Evolutionary conservation across 306 rosid species (phyloP).

Genomic region (Boehmeria nivea): DNA sequence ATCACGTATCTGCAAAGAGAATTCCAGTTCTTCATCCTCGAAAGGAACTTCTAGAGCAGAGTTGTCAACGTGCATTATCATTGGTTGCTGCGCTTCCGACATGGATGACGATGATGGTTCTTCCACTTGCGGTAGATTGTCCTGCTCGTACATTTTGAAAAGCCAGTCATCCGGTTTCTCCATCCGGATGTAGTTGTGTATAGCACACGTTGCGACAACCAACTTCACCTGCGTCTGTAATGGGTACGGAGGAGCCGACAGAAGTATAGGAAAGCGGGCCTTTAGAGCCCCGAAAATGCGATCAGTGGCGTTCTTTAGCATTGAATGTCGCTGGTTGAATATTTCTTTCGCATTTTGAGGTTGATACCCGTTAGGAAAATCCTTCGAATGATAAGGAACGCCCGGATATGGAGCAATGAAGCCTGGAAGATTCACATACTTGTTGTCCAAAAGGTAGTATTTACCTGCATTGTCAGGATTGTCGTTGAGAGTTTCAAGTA

Average conservation of each 20-base stretch:
- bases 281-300: constrained; percentile 59
- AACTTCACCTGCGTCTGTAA: constrained; percentile 84
- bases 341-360: constrained; percentile 67
- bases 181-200: constrained; percentile 68
- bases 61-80: constrained; percentile 21
- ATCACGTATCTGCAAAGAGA: constrained; percentile 48
- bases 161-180: constrained; percentile 78
- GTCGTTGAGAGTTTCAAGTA: constrained; percentile 16
- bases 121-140: constrained; percentile 30
- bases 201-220: constrained; percentile 75
- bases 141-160: constrained; percentile 54
- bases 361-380: constrained; percentile 50
- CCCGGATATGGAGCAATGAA: constrained; percentile 71
- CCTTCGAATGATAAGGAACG: constrained; percentile 44
- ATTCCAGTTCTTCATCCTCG: constrained; percentile 39
- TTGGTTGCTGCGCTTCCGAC: no score
- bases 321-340: constrained; percentile 74
- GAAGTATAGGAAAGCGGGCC: constrained; percentile 74
- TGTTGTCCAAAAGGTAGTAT: constrained; percentile 72
- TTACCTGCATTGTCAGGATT: constrained; percentile 86
- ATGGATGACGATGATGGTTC: constrained; percentile 45
- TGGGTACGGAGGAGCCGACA: constrained; percentile 77
- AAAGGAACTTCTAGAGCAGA: constrained; percentile 35
- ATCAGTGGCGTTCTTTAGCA: constrained; percentile 47
- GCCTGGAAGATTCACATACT: constrained; percentile 69